Conservation (phyloP, 176 grass and related monocot species). For the Rhynchospora breviuscula region DNA sequence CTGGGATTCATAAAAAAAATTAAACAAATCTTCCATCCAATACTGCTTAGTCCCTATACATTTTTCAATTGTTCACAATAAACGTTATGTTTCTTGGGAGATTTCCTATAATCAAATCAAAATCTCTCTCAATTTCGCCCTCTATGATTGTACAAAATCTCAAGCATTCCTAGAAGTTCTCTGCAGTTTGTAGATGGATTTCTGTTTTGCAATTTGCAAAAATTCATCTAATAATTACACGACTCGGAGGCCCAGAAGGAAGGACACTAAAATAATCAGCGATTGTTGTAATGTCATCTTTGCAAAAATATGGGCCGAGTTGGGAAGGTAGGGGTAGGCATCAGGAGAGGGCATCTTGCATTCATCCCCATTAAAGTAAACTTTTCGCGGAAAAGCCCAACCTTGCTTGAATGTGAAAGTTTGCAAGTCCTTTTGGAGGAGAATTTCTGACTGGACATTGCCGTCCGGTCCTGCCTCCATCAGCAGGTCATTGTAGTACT, state of each 20-base stretch:
- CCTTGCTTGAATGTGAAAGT: constrained; percentile 89
- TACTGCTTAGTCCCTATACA: background rate
- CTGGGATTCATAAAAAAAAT: background rate
- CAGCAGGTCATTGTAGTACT: constrained; percentile 83
- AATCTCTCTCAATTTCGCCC: background rate
- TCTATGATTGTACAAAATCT: constrained; percentile 9
- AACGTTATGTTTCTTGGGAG: background rate
- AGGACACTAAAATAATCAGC: constrained; percentile 8
- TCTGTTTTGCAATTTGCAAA: constrained; percentile 8
- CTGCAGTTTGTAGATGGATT: background rate
- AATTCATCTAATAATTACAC: constrained; percentile 16
- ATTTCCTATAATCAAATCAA: background rate
- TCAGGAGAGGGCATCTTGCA: constrained; percentile 71
- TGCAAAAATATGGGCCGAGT: constrained; percentile 29
- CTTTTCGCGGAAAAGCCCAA: constrained; percentile 85
- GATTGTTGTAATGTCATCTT: background rate
- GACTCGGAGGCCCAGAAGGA: constrained; percentile 19
- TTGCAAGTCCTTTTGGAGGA: constrained; percentile 56
- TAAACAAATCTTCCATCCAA: background rate
- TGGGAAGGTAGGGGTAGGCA: constrained; percentile 78
- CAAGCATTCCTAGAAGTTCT: constrained; percentile 21
- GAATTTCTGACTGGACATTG: constrained; percentile 82
- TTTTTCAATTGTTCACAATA: background rate
- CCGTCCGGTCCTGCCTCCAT: constrained; percentile 81
- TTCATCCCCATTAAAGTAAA: constrained; percentile 95